Base-by-base conservation (phyloP, 805 yeast genomes). In the Yarrowia deformans region DNA sequence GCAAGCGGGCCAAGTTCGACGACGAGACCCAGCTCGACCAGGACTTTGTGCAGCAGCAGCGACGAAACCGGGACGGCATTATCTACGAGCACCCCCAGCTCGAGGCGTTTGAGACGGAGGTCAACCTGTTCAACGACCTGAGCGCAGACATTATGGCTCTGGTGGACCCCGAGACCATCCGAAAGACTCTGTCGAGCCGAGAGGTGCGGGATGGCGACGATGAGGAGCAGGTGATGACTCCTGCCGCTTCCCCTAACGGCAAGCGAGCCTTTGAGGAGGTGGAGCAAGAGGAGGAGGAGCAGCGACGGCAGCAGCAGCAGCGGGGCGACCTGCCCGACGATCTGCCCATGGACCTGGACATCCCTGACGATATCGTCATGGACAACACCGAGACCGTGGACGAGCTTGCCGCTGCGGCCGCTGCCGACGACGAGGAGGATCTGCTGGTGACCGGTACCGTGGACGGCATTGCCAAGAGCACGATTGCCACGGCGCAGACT, bases 401-500 rank as follows among this genome's bases (percentile, higher is more conserved):
- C 18, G 66, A 43, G 40, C 13, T 23, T 42, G 64, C 63, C 32
- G 64, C 61, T 40, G 61, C 63, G 23, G 63, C 49, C 13, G 29
- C 37, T n/a, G 63, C 37, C 19, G 50, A 34, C 14, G 66, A 60
- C 16, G 67, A 52, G 19, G 70, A 68, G 6, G 71, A 67, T 34
- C 70, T 56, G 10, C 63, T 64, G 8, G 71, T 69, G 42, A 69
- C 69, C 5, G 61, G 74, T 64, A 48, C 56, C 37, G 68, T 63
- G n/a, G 54, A 73, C 71, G 71, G 81, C 34, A 77, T 81, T 35
- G 81, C 87, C 3, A 79, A 81, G 70, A 79, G 87, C 6, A 88
- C 92, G 0, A 76, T 80, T 2, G 83, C 85, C 71, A 81, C 89
- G 9, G 91, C 90, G 0, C 76, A 75, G 12, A 80, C 81, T 7